Evolutionary conservation across 306 rosid species (phyloP), one percentile per base, ranked within the genome.

Genomic region (Malus asiatica): DNA sequence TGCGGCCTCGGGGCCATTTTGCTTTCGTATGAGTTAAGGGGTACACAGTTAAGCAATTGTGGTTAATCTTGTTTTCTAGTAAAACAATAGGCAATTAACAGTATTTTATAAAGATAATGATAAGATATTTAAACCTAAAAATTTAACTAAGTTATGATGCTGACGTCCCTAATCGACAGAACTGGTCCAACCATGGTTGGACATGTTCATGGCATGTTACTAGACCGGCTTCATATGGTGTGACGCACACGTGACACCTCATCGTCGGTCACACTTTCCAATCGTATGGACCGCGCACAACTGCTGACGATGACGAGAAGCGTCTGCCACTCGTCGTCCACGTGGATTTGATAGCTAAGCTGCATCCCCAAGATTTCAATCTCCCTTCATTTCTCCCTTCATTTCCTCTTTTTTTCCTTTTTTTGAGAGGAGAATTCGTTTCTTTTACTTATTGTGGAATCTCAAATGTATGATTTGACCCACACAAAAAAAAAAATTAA

Each of bases 181-280:
- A 38, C 42, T 38, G 42, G 42, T 38, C 42, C 42, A 38, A 38
- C 38, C 38, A 52, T 73, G 53, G n/a, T 4, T 57, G 6, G 23
- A 68, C 61, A 48, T 71, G 62, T 62, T 67, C 61, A 18, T 6
- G 44, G 71, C 71, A 45, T 46, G 66, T 51, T 68, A 76, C 55
- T 61, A 45, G 73, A 52, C 27, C 11, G 64, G 25, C 64, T 59
- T 59, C 2, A 59, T 4, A 3, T 38, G 23, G 61, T 76, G 73
- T 70, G 78, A 73, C 61, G 66, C 67, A 84, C 22, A 10, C 64
- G 18, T 22, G 72, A 71, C 22, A 62, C 71, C 78, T 77, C 79
- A 25, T 0, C n/a, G 84, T 82, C 78, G 80, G 82, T 32, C 48
- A 19, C 32, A 9, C 42, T 8, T 66, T 1, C 6, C 35, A 10